phyloP scores from a whole-genome alignment of 2,329 filamentous ascomycete genomes.

The Davidsoniella virescens region DNA sequence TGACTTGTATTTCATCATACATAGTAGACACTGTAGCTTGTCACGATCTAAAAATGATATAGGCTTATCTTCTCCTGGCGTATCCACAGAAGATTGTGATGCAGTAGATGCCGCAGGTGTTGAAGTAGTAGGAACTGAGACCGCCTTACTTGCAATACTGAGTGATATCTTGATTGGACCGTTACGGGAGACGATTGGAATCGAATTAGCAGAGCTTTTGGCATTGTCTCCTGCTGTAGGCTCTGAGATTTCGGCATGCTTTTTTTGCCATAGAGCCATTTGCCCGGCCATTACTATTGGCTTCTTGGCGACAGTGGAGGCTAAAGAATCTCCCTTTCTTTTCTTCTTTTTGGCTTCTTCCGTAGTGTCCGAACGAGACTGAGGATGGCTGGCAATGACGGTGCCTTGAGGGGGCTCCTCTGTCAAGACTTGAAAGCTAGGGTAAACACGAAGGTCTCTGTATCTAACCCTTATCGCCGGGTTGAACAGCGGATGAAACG shows the following conservation, averaged over 20 bases:
- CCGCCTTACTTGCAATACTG: constrained; percentile 9
- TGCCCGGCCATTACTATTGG: constrained; percentile 26
- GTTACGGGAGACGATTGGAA: background rate
- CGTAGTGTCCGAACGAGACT: constrained; percentile 16
- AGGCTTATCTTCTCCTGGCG: background rate
- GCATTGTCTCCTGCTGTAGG: background rate
- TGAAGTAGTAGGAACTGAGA: background rate
- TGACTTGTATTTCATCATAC: constrained; percentile 31
- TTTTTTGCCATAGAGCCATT: constrained; percentile 29
- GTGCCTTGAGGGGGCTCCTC: constrained; percentile 20
- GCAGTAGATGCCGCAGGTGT: background rate
- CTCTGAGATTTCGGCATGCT: constrained; percentile 24
- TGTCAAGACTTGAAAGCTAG: constrained; percentile 46
- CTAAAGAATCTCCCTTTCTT: constrained; percentile 31
- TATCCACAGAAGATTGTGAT: too few relatives aligned
- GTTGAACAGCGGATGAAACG: constrained; percentile 56
- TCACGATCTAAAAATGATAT: constrained; percentile 43
- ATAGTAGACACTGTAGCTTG: constrained; percentile 29
- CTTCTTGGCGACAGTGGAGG: constrained; percentile 22
- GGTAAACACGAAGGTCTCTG: constrained; percentile 60
- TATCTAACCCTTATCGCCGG: constrained; percentile 53
- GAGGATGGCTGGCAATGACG: constrained; percentile 16
- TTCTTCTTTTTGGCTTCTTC: constrained; percentile 33
- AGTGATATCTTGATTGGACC: constrained; percentile 21
- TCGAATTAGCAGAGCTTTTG: constrained; percentile 6